Evolutionary conservation across 2,329 filamentous ascomycete species (phyloP).

Genomic region (Alternaria sp.): DNA sequence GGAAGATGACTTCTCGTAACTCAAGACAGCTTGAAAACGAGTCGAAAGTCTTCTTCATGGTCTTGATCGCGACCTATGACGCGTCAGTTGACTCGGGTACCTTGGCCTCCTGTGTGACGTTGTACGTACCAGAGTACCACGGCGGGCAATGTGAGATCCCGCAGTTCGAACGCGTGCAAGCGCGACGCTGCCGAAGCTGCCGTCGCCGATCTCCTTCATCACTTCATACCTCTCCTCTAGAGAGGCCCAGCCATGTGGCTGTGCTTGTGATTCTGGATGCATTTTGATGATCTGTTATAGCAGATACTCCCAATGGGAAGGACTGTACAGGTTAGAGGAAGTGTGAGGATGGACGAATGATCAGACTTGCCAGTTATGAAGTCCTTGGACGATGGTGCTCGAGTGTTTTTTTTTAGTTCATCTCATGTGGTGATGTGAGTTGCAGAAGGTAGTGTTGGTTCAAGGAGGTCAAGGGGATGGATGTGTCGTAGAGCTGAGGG

Average conservation of each 20-base stretch:
- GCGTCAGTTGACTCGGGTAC: constrained; percentile 32
- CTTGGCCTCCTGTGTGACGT: constrained; percentile 16
- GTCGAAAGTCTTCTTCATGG: constrained; percentile 99
- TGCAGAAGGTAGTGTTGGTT: constrained; percentile 20
- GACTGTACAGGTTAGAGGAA: constrained; percentile 30
- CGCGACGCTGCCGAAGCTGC: constrained; percentile 95
- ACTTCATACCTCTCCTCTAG: constrained; percentile 97
- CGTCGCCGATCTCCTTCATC: constrained; percentile 97
- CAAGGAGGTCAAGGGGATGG: constrained; percentile 27
- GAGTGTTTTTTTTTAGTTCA: constrained; percentile 39
- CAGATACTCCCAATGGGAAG: constrained; percentile 21
- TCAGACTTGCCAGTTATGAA: constrained; percentile 30
- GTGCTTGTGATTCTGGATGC: constrained; percentile 76
- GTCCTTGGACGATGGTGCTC: constrained; percentile 27
- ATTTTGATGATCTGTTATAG: constrained; percentile 61
- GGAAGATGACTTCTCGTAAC: constrained; percentile 94
- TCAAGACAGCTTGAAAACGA: constrained; percentile 90
- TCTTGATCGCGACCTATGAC: constrained; percentile 92
- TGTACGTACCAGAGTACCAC: constrained; percentile 85
- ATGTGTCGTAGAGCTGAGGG: constrained; percentile 35
- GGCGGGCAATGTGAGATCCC: constrained; percentile 84
- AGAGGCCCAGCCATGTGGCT: constrained; percentile 71
- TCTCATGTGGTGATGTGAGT: constrained; percentile 40
- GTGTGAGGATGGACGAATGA: neutral
- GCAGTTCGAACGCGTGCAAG: constrained; percentile 90